Evolutionary conservation across 2,329 filamentous ascomycete genomes (phyloP), one percentile per base, ranked within the genome.

Genomic region (Scleromitrula shiraiana): DNA sequence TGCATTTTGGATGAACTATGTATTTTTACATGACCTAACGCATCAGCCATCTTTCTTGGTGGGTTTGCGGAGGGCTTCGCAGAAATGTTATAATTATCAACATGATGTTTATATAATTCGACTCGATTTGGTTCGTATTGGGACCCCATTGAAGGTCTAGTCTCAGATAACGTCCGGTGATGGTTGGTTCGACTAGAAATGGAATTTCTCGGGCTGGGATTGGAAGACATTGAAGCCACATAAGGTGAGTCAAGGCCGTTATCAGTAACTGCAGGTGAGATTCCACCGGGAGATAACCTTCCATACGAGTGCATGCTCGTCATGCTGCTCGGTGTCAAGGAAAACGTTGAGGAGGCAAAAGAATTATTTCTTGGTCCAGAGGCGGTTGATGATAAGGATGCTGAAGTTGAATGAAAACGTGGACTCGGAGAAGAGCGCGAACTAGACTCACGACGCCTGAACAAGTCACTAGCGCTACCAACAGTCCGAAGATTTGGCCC

Each of bases 331-430:
- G 75, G 75, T 53, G 66, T 65, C 55, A 77, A 68, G 15, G 81
- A 84, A 17, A 82, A 65, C 46, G 71, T 73, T n/a, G n/a, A n/a
- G 45, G 81, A 84, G 10, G 78, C 75, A 58, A 82, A 76, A 1
- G 81, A 85, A 23, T 75, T 75, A 38, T 75, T 79, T 53, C 78
- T 75, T 51, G 76, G 72, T 23, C 73, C 68, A 5, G 80, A 84
- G n/a, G 79, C 79, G 7, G 73, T 71, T n/a, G 82, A 82, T 5
- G 82, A 85, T 20, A 83, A 63, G 19, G 80, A 83, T 39, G 78
- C 76, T 57, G 79, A 74, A 50, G 71, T 74, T 22, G 72, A 69
- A 50, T 75, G 73, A 60, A 77, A 78, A 36, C 72, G 70, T 23
- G 72, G 71, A 23, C 76, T 71, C 14, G 76, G 75, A 29, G 75